Base-by-base conservation (phyloP, 257 asterid species). In the Nicotiana attenuata region DNA sequence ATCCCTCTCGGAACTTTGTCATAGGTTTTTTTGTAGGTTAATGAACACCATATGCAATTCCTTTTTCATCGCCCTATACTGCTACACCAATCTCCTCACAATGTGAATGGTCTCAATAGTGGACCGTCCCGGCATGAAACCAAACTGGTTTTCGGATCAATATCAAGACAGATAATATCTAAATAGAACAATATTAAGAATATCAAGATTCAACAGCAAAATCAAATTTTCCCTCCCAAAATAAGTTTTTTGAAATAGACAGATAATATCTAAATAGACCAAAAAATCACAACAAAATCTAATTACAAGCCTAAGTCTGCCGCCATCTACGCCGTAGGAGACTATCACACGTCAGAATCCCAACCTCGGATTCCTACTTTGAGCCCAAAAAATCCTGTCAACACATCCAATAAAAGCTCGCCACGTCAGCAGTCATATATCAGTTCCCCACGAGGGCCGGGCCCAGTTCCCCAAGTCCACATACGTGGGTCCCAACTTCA, bases 291-390 rank as follows among this genome's bases (percentile, higher is more conserved):
- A 56, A 56, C 10, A 56, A 56, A 60, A 60, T 60, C 15, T n/a
- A 73, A 73, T 47, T 47, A 45, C 31, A 67, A 67, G 5, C 15
- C 31, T 41, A 69, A 69, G 15, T n/a, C 22, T 71, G 60, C 60
- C 78, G 78, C 78, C 78, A 45, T 71, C 20, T 13, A 14, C 59
- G 78, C 78, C 78, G 13, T 38, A 68, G 56, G 29, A 10, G 47
- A 45, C 22, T 69, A 38, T 17, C 0, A 38, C 60, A 71, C 38
- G 78, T 71, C 59, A 45, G 60, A 20, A 71, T 71, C 13, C 13
- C 8, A 53, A 75, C 79, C 16, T 75, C 63, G 79, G 79, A 75
- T 75, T 50, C 79, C 63, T 24, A 47, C 41, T 75, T 14, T 50
- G 79, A 15, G 63, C 63, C 79, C 79, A 7, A 24, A 24, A 75